Percentiles rank a stretch among this genome's conserved stretches.
phyloP scores from a whole-genome alignment of 2,329 filamentous ascomycete genomes.

The Rachicladosporium sp. region DNA sequence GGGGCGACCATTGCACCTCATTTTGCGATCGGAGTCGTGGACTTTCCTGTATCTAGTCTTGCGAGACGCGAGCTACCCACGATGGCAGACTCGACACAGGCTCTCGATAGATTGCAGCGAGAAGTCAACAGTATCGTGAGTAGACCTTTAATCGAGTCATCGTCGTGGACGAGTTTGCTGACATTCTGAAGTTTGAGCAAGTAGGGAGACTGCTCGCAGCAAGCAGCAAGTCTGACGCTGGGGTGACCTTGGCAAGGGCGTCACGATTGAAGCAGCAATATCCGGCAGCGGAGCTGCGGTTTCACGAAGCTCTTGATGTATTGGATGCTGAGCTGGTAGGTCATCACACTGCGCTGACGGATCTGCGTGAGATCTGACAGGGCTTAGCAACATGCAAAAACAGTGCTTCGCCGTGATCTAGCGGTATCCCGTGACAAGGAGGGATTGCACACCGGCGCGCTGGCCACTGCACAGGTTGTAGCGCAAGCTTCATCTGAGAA shows the following conservation, averaged over 20 bases:
- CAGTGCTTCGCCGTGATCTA: slow-evolving; percentile 24
- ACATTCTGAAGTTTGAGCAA: slow-evolving; percentile 26
- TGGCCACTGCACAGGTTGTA: neutral
- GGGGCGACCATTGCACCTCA: too few relatives aligned
- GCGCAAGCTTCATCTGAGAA: neutral
- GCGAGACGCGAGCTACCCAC: too few relatives aligned
- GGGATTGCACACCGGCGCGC: slow-evolving; percentile 1
- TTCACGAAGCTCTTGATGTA: slow-evolving; percentile 40
- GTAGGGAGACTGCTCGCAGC: slow-evolving; percentile 35
- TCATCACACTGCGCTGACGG: neutral
- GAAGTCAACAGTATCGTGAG: slow-evolving; percentile 37
- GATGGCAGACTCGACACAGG: slow-evolving; percentile 2
- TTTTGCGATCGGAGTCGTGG: too few relatives aligned
- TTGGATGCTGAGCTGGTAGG: slow-evolving; percentile 35
- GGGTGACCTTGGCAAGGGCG: slow-evolving; percentile 18
- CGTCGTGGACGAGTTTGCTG: neutral
- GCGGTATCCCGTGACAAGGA: slow-evolving; percentile 17
- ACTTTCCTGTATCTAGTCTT: too few relatives aligned
- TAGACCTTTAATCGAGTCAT: neutral
- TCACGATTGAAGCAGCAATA: slow-evolving; percentile 26
- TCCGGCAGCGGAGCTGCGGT: slow-evolving; percentile 29
- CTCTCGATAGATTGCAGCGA: slow-evolving; percentile 33
- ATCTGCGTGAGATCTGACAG: neutral
- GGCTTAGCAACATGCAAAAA: slow-evolving; percentile 19
- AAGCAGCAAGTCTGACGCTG: slow-evolving; percentile 18